phyloP scores from a whole-genome alignment of 495 filamentous ascomycete species.

The Podospora bellae-mahoneyi region DNA sequence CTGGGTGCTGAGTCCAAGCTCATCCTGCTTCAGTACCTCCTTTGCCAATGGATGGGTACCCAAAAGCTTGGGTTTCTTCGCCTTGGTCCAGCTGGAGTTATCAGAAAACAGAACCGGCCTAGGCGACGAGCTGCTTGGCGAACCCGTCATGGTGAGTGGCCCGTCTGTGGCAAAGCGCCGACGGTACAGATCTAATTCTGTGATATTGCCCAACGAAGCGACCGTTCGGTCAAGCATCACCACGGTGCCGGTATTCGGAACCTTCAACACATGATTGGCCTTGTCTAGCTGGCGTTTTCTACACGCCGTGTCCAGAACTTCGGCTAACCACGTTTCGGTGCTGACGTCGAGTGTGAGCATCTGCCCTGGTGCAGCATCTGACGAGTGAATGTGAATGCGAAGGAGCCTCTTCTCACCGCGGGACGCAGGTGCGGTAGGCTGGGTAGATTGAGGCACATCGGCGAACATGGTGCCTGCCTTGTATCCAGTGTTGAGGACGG shows the following conservation, averaged over 20 bases:
- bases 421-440: constrained; percentile 56
- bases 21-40: constrained; percentile 61
- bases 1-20: constrained; percentile 58
- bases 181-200: constrained; percentile 80
- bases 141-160: constrained; percentile 70
- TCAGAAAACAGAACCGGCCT: constrained; percentile 70
- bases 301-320: constrained; percentile 88
- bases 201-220: constrained; percentile 77
- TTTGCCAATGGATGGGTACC: constrained; percentile 74
- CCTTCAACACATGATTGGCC: constrained; percentile 81
- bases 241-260: constrained; percentile 78
- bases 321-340: constrained; percentile 90
- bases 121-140: constrained; percentile 75
- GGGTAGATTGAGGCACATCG: constrained; percentile 60
- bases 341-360: constrained; percentile 78
- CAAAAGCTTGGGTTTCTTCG: constrained; percentile 62
- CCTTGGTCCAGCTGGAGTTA: constrained; percentile 55
- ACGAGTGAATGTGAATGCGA: constrained; percentile 71
- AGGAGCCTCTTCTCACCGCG: constrained; percentile 79
- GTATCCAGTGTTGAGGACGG: constrained; percentile 56
- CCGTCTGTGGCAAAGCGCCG: constrained; percentile 81
- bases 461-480: constrained; percentile 57
- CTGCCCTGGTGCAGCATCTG: constrained; percentile 58
- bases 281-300: constrained; percentile 87
- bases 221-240: constrained; percentile 81